These are phyloP conservation scores for Bolboschoenoplectus hybrid DNA, from an alignment of 202 grass and related monocot species.

Conservation along the genomic window DNA sequence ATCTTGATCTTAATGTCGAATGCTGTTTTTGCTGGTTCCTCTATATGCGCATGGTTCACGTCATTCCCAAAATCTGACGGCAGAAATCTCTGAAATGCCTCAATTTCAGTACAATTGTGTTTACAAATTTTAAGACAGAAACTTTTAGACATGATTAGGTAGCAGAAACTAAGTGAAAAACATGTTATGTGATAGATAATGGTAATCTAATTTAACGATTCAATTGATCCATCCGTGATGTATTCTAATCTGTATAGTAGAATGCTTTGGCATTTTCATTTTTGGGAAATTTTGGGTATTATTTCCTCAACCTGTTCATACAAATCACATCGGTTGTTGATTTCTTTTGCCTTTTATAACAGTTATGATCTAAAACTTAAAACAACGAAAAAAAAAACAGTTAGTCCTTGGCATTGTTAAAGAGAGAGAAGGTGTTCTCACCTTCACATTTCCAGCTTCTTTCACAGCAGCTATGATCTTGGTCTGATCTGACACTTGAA, in stretches of 20 bases:
- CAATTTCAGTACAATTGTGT: background rate
- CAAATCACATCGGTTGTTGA: background rate
- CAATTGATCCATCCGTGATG: background rate
- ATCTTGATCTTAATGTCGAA: constrained; percentile 48
- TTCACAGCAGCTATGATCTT: constrained; percentile 67
- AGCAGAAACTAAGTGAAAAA: background rate
- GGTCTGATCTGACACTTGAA: constrained; percentile 59
- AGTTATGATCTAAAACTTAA: too few species aligned
- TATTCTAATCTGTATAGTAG: background rate
- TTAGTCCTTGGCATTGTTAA: background rate
- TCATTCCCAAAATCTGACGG: constrained; percentile 78
- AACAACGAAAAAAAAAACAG: too few species aligned
- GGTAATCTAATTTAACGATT: background rate
- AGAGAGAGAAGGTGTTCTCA: constrained; percentile 12
- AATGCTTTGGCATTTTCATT: background rate
- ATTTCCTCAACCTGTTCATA: background rate
- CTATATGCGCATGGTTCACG: constrained; percentile 49
- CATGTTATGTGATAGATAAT: background rate
- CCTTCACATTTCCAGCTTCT: constrained; percentile 64
- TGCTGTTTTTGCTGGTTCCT: constrained; percentile 56
- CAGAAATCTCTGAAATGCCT: constrained; percentile 57
- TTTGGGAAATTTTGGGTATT: background rate
- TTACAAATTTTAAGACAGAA: background rate
- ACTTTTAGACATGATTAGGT: background rate
- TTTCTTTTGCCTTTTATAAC: too few species aligned